phyloP scores from a whole-genome alignment of 345 rosid species.

The Bruguiera sexangula region DNA sequence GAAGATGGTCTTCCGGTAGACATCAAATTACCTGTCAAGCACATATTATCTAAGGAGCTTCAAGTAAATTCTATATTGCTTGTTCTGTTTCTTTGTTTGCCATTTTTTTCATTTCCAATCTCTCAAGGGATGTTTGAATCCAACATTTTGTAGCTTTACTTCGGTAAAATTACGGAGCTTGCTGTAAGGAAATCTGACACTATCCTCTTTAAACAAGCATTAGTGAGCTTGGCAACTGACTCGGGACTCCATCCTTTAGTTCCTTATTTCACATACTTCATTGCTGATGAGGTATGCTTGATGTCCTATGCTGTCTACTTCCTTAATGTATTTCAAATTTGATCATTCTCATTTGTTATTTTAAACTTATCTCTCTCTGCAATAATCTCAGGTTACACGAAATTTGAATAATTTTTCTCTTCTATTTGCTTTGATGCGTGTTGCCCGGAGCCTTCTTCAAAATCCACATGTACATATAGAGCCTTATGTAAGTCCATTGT shows the following conservation, averaged over 20 bases:
- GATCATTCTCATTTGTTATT: slow-evolving; percentile 6
- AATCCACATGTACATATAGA: slow-evolving; percentile 80
- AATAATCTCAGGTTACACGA: slow-evolving; percentile 49
- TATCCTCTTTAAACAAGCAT: slow-evolving; percentile 58
- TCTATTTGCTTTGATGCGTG: slow-evolving; percentile 65
- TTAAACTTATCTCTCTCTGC: slow-evolving; percentile 13
- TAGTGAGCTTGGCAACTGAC: slow-evolving; percentile 64
- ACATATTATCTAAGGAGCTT: slow-evolving; percentile 69
- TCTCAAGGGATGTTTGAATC: no score
- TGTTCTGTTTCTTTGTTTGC: neutral
- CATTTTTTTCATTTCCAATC: neutral
- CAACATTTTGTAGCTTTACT: slow-evolving; percentile 51
- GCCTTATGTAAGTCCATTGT: slow-evolving; percentile 64
- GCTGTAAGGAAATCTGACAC: slow-evolving; percentile 43
- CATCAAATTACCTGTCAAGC: slow-evolving; percentile 51
- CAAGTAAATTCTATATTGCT: slow-evolving; percentile 42
- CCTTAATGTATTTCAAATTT: slow-evolving; percentile 1
- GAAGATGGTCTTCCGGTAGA: slow-evolving; percentile 63
- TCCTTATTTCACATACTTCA: slow-evolving; percentile 61
- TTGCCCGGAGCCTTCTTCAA: slow-evolving; percentile 65
- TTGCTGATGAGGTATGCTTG: slow-evolving; percentile 65
- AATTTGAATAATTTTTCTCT: slow-evolving; percentile 53
- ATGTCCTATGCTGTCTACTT: neutral
- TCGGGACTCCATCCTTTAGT: slow-evolving; percentile 75
- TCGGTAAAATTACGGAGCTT: slow-evolving; percentile 60